These are phyloP conservation scores for Candida railenensis DNA, from an alignment of 805 yeast genomes.

Conservation along the genomic window DNA sequence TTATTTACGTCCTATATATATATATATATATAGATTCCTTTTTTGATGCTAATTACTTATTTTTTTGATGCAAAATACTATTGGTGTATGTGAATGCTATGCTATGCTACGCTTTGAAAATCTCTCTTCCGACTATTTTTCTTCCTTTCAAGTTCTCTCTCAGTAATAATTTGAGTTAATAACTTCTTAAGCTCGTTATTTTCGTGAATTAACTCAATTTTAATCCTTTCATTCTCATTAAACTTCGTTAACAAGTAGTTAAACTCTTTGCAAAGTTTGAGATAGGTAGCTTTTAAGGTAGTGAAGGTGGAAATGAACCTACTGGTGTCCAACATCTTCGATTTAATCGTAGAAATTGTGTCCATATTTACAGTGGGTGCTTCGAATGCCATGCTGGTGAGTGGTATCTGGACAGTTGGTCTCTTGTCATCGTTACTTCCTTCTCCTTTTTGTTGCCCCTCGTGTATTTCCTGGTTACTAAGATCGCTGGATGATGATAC, in stretches of 20 bases:
- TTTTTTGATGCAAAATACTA: not conserved
- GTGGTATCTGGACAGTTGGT: not conserved
- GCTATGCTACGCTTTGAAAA: not conserved
- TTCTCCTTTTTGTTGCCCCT: not conserved
- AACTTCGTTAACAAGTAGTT: slow-evolving; percentile 33
- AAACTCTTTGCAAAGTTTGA: slow-evolving; percentile 39
- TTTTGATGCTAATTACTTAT: not conserved
- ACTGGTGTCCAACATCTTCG: slow-evolving; percentile 23
- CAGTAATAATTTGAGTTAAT: slow-evolving; percentile 27
- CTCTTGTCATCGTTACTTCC: not conserved
- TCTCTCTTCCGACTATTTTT: slow-evolving; percentile 3
- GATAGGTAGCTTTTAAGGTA: slow-evolving; percentile 31
- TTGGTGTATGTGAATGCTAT: not conserved
- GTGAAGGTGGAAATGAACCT: slow-evolving; percentile 31
- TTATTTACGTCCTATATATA: not conserved
- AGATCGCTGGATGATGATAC: slow-evolving; percentile 7
- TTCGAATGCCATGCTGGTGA: not conserved
- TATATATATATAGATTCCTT: no score
- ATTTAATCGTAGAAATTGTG: slow-evolving; percentile 19
- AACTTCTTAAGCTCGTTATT: slow-evolving; percentile 31
- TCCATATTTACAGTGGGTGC: slow-evolving; percentile 1
- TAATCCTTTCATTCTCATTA: slow-evolving; percentile 34
- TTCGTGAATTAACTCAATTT: slow-evolving; percentile 34
- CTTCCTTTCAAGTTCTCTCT: slow-evolving; percentile 15
- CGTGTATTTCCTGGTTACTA: slow-evolving; percentile 8